phyloP scores from a whole-genome alignment of 163 green algal genomes.

The Scenedesmus sp. region DNA sequence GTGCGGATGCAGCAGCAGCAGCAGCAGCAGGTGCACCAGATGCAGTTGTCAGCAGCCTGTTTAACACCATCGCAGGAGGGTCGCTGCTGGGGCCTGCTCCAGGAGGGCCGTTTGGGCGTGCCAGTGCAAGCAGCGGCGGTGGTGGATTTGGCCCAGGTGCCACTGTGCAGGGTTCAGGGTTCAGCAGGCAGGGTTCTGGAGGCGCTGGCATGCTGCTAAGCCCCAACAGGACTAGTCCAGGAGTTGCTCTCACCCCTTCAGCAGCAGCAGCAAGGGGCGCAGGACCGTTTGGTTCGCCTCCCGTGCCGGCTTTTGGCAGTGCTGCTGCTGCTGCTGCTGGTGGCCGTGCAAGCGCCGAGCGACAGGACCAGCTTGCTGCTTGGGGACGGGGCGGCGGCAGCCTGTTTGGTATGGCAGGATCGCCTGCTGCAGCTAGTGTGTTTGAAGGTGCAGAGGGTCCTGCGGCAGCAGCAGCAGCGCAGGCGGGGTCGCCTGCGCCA shows the following conservation, averaged over 20 bases:
- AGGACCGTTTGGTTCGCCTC: background rate
- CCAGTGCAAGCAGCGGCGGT: background rate
- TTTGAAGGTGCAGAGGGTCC: background rate
- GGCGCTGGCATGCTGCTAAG: background rate
- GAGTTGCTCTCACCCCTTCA: background rate
- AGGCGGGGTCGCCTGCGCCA: background rate
- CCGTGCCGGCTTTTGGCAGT: background rate
- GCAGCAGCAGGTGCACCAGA: conserved; percentile 38
- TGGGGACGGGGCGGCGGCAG: background rate
- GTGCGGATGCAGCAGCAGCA: conserved; percentile 6
- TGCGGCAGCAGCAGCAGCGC: conserved; percentile 11
- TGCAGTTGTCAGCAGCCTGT: conserved; percentile 4
- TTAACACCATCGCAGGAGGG: conserved; percentile 38
- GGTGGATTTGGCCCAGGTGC: background rate
- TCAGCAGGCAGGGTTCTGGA: conserved; percentile 24
- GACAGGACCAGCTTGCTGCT: background rate
- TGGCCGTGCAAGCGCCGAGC: background rate
- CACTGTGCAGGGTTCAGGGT: background rate
- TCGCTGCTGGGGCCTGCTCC: conserved; percentile 23
- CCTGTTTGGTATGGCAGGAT: conserved; percentile 22
- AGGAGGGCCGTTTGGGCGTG: background rate
- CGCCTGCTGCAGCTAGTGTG: background rate
- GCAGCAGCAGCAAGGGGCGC: background rate
- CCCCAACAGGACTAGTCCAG: background rate
- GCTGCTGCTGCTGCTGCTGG: background rate